Conservation (phyloP, 257 asterid genomes). For the Plectranthus barbatus region DNA sequence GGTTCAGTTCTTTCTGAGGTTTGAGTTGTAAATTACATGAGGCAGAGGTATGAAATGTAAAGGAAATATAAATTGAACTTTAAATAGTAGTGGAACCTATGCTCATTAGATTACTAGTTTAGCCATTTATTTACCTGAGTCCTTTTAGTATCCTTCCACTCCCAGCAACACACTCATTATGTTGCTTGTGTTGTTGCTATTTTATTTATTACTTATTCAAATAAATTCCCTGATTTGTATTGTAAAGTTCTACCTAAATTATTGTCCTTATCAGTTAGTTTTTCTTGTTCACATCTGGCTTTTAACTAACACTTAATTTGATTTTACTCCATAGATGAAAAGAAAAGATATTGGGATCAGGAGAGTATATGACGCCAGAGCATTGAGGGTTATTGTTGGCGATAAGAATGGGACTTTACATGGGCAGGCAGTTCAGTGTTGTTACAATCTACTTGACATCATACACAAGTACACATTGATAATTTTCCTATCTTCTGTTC, state of each 20-base stretch:
- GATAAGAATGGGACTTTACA: slow-evolving; percentile 87
- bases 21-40: slow-evolving; percentile 2
- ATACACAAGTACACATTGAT: slow-evolving; percentile 58
- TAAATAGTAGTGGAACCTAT: neutral
- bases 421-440: slow-evolving; percentile 88
- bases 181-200: neutral
- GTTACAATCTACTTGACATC: slow-evolving; percentile 89
- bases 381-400: slow-evolving; percentile 89
- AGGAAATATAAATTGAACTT: slow-evolving; percentile 5
- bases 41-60: slow-evolving; percentile 12
- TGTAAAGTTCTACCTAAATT: slow-evolving; percentile 1
- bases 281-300: slow-evolving; percentile 11
- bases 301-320: slow-evolving; percentile 13
- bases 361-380: slow-evolving; percentile 88
- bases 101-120: neutral
- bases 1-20: slow-evolving; percentile 2
- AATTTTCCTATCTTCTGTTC: neutral
- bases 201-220: neutral
- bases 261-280: slow-evolving; percentile 7
- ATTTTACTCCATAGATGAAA: slow-evolving; percentile 55
- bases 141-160: neutral
- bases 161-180: neutral
- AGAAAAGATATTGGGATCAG: slow-evolving; percentile 76
- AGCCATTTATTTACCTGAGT: neutral
- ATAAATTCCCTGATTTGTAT: neutral